Conservation (phyloP, 345 rosid genomes). For the Geranium rotundifolium region DNA sequence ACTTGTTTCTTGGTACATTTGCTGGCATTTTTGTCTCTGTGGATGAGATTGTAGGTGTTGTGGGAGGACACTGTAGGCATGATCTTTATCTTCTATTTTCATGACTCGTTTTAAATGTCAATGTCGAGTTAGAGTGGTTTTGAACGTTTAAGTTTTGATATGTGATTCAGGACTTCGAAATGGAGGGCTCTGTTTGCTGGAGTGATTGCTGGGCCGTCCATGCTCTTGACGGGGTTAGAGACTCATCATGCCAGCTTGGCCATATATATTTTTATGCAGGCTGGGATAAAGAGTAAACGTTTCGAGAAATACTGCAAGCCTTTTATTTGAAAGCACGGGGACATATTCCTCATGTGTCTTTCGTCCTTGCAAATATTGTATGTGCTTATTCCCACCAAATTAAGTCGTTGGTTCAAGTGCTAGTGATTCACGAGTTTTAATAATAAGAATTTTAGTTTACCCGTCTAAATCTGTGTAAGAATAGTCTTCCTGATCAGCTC, state of each 20-base stretch:
- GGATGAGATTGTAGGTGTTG: slow-evolving; percentile 60
- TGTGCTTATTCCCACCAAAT: slow-evolving; percentile 13
- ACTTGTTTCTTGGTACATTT: slow-evolving; percentile 78
- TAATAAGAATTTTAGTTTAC: not conserved
- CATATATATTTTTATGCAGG: slow-evolving; percentile 85
- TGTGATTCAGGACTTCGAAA: slow-evolving; percentile 50
- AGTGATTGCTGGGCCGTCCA: slow-evolving; percentile 84
- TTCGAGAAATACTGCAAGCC: slow-evolving; percentile 78
- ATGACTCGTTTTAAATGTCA: not conserved
- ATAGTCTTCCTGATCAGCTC: not conserved
- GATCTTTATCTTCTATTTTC: slow-evolving; percentile 8
- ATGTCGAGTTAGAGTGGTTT: not conserved
- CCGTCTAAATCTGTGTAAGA: too few species aligned
- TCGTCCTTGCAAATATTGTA: slow-evolving; percentile 92
- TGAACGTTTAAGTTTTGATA: not conserved
- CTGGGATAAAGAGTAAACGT: slow-evolving; percentile 83
- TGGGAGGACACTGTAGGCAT: slow-evolving; percentile 71
- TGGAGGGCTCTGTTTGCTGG: slow-evolving; percentile 92
- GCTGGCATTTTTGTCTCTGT: slow-evolving; percentile 82
- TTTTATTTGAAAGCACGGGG: slow-evolving; percentile 96
- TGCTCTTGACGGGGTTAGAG: slow-evolving; percentile 78
- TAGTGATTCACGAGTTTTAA: not conserved
- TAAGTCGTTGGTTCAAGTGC: not conserved
- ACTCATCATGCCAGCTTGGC: slow-evolving; percentile 81
- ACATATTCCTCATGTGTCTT: slow-evolving; percentile 88